Conservation (phyloP, 495 filamentous ascomycete species). For the Podospora pseudopauciseta region DNA sequence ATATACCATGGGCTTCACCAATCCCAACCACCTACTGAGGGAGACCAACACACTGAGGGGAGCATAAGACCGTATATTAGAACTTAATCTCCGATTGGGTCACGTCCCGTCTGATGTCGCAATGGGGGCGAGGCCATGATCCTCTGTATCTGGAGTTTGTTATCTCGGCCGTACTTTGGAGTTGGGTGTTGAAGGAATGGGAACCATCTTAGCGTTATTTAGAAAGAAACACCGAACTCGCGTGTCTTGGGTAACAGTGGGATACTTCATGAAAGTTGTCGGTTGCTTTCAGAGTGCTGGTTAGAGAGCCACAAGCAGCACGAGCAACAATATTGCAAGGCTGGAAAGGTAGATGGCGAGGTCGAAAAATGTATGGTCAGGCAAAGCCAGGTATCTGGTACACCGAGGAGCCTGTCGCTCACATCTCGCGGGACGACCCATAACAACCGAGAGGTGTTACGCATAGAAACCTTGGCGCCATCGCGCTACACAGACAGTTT, state of each 20-base stretch:
- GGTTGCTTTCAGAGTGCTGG: no score
- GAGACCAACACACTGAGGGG: background rate
- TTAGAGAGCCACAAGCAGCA: background rate
- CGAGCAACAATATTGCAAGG: background rate
- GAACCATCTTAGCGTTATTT: background rate
- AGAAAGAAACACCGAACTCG: background rate
- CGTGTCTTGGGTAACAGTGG: background rate
- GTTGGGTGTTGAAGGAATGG: background rate
- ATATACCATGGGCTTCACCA: background rate
- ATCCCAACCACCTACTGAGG: background rate
- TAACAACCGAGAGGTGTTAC: no score
- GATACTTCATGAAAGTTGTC: background rate
- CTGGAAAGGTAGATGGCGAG: no score
- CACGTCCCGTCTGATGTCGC: constrained; percentile 2
- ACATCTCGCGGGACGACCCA: background rate
- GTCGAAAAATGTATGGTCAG: background rate
- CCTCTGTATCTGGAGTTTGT: background rate
- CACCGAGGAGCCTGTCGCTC: background rate
- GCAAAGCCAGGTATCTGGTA: constrained; percentile 4
- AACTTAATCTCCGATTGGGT: constrained; percentile 18
- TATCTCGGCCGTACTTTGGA: constrained; percentile 3
- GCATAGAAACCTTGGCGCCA: no score
- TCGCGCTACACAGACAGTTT: background rate
- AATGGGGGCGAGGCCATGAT: constrained; percentile 2
- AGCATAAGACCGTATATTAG: constrained; percentile 14